phyloP scores from a whole-genome alignment of 192 early-diverging fungal genomes.

The Entomortierella parvispora region DNA sequence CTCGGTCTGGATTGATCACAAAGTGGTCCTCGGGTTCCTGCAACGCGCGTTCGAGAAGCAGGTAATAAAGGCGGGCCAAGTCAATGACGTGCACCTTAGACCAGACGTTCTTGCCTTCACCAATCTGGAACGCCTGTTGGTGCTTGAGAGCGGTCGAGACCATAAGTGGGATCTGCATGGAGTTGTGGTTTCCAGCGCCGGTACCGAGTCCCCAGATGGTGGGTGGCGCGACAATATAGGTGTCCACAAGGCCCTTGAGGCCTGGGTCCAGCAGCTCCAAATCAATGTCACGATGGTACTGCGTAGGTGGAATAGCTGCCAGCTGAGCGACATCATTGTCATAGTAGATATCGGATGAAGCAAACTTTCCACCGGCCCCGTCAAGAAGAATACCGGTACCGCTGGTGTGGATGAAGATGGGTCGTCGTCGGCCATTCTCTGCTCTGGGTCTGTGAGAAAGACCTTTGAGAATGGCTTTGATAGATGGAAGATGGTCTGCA shows the following conservation, averaged over 20 bases:
- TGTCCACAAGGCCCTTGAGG: slow-evolving; percentile 21
- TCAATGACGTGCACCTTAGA: slow-evolving; percentile 40
- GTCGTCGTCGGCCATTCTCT: slow-evolving; percentile 13
- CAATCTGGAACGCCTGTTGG: slow-evolving; percentile 28
- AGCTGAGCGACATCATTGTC: slow-evolving; percentile 33
- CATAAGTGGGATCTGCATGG: slow-evolving; percentile 30
- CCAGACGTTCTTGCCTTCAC: slow-evolving; percentile 30
- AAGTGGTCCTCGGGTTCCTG: slow-evolving; percentile 37
- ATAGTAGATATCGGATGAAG: slow-evolving; percentile 19
- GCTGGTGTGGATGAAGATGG: slow-evolving; percentile 44
- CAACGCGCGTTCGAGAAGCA: slow-evolving; percentile 22
- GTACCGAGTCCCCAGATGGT: slow-evolving; percentile 39
- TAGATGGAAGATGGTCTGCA: neutral
- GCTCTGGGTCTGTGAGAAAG: neutral
- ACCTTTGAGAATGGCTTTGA: slow-evolving; percentile 13
- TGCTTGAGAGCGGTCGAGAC: slow-evolving; percentile 18
- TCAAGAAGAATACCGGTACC: slow-evolving; percentile 43
- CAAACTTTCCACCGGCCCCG: slow-evolving; percentile 5
- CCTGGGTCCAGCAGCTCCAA: slow-evolving; percentile 15
- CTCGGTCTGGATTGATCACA: no score
- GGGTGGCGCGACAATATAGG: slow-evolving; percentile 39
- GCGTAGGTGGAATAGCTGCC: neutral
- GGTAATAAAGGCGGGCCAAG: slow-evolving; percentile 27
- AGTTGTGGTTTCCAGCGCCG: slow-evolving; percentile 34
- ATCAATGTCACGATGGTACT: slow-evolving; percentile 36